Evolutionary conservation across 257 asterid genomes (phyloP), one percentile per base, ranked within the genome.

Genomic region (Leptodermis oblonga): DNA sequence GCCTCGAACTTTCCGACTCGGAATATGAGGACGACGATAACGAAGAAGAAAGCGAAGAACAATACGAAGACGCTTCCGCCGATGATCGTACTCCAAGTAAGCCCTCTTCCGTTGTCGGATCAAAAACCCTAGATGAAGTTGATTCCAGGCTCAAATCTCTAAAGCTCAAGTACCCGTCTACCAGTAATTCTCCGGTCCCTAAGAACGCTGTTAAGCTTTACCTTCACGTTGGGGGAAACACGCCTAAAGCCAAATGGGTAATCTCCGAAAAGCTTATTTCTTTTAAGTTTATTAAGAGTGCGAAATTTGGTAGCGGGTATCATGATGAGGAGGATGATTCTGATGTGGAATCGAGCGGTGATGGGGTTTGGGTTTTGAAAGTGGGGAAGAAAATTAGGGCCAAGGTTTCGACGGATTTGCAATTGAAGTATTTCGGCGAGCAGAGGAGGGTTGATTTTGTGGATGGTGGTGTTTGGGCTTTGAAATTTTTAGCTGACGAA

Each of bases 371-470:
- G 99, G 85, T 86, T 70, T 65, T 94, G 86, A 85, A 79, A 65
- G 87, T 91, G 36, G 95, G 99, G 74, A 77, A 68, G 80, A 91
- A 89, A 45, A 82, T 91, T 52, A 76, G 60, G 77, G 89, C 39
- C 54, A 86, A 76, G 80, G 97, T 94, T 80, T 87, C 95, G 49
- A 89, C 95, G 7, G 92, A 86, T 78, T 11, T 91, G 92, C 98
- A 89, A 79, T 72, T 91, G 97, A 94, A 94, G 78, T 89, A 72
- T 68, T 86, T 91, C 60, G 98, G 98, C 49, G 99, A 89, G 26
- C 96, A 94, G 72, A 86, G 95, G 86, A 89, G 99, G 87, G 87
- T 89, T 56, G 98, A 94, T 85, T 94, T 94, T 68, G 97, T 94
- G 67, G 93, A 89, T 56, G 18, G 68, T n/a, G 98, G 96, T 25